These are phyloP conservation scores for Saccharomyces hybrid DNA, from an alignment of 1,139 yeast species.

Conservation along the genomic window DNA sequence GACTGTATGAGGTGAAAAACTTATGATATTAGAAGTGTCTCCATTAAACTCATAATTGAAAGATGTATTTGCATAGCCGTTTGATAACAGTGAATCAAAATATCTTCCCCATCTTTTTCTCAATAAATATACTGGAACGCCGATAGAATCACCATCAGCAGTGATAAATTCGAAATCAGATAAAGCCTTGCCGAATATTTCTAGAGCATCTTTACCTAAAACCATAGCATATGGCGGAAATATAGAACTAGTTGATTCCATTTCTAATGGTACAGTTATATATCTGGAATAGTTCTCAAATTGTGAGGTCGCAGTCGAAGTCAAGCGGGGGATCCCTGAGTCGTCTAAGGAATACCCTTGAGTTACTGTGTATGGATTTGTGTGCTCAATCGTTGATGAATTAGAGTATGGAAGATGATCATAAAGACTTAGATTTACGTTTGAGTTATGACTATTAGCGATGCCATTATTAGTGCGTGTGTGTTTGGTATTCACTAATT, in stretches of 20 bases:
- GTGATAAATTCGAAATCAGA: conserved; percentile 67
- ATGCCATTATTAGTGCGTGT: neutral
- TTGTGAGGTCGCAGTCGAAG: conserved; percentile 22
- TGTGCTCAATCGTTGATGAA: neutral
- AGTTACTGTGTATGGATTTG: neutral
- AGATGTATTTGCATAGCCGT: conserved; percentile 46
- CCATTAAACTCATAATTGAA: conserved; percentile 20
- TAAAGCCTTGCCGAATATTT: conserved; percentile 52
- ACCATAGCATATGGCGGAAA: conserved; percentile 74
- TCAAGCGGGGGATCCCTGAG: conserved; percentile 10
- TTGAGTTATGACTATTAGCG: neutral
- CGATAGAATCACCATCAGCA: conserved; percentile 59
- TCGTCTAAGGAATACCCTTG: neutral
- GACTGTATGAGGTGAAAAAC: conserved; percentile 10
- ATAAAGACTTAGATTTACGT: neutral
- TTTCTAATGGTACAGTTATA: conserved; percentile 61
- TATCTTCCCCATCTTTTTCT: conserved; percentile 71
- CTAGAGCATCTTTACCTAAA: conserved; percentile 64
- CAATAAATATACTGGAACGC: conserved; percentile 52
- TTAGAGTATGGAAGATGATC: neutral
- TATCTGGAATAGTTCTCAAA: conserved; percentile 71
- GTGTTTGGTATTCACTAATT: conserved; percentile 3
- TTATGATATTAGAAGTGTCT: conserved; percentile 11
- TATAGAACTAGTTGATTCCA: conserved; percentile 58
- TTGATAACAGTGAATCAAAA: conserved; percentile 52